Base-by-base conservation (phyloP, 2,329 filamentous ascomycete genomes). In the Penicillium corylophilum region DNA sequence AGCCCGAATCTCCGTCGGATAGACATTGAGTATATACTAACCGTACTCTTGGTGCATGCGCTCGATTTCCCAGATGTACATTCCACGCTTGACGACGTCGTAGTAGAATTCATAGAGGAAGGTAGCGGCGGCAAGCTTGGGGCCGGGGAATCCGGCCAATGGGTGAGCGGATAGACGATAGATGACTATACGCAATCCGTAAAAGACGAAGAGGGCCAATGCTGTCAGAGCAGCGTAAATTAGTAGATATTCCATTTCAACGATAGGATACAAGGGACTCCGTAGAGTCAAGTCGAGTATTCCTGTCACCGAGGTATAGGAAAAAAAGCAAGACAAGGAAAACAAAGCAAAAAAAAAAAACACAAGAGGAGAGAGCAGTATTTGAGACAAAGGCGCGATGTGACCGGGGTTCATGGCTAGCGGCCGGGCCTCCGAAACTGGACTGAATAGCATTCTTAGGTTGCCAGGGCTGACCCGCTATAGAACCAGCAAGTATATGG, bases 21-120 rank as follows among this genome's bases (percentile, higher is more conserved):
- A 13, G 31, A 18, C 23, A 10, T 1, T 12, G 35, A 13, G 10
- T 22, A 28, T 22, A 28, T 38, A 50, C 46, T 23, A 47, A 64
- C 71, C 71, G 43, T 74, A 71, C 57, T 63, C 57, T 42, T 68
- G 45, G 53, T 72, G 67, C 64, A 71, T 69, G 13, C 59, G 62
- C 35, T 63, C 59, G 12, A 63, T 53, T 38, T 63, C 55, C 55
- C 57, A 63, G 6, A 63, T 54, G 39, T 69, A 71, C 42, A 60
- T 59, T 7, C 70, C 71, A 9, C 55, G 56, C 44, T 54, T 61
- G 15, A 64, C 16, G 5, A 70, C 59, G 48, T 71, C 68, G 33
- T 67, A 63, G 54, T 69, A 71, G n/a, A 65, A 66, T 29, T 70
- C 67, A 22, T 69, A 64, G 48, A 67, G 63, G 33, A 61, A 57